Evolutionary conservation across 306 rosid species (phyloP).

Genomic region (Prunus fruticosa): DNA sequence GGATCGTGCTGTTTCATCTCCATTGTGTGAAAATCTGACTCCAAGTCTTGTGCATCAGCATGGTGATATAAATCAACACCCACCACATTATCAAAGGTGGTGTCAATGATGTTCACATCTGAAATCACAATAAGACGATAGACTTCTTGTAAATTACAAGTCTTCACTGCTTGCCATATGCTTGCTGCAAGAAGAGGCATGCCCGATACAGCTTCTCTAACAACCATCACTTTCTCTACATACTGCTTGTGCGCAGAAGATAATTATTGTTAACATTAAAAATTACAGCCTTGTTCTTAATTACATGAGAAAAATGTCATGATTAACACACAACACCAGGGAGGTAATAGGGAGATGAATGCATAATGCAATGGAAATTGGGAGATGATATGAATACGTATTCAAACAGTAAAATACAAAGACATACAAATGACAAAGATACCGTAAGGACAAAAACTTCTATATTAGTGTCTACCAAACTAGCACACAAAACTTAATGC

Average conservation of each 20-base stretch:
- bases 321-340: not conserved
- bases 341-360: not conserved
- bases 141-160: constrained; percentile 58
- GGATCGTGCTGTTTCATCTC: constrained; percentile 53
- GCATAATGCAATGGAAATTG: not conserved
- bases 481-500: not conserved
- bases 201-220: constrained; percentile 45
- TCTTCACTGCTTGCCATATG: constrained; percentile 79
- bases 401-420: not conserved
- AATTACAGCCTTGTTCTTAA: not conserved
- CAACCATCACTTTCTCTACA: constrained; percentile 66
- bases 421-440: not conserved
- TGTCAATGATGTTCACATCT: constrained; percentile 46
- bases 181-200: constrained; percentile 40
- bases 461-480: not conserved
- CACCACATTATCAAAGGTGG: constrained; percentile 54
- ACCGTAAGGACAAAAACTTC: not conserved
- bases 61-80: constrained; percentile 28
- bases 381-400: not conserved
- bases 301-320: constrained; percentile 2
- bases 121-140: constrained; percentile 71
- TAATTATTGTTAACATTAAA: constrained; percentile 20
- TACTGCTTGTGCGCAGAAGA: constrained; percentile 46
- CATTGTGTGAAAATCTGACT: not conserved
- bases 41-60: constrained; percentile 32